Conservation (phyloP, 345 rosid species). For the Bruguiera sexangula region DNA sequence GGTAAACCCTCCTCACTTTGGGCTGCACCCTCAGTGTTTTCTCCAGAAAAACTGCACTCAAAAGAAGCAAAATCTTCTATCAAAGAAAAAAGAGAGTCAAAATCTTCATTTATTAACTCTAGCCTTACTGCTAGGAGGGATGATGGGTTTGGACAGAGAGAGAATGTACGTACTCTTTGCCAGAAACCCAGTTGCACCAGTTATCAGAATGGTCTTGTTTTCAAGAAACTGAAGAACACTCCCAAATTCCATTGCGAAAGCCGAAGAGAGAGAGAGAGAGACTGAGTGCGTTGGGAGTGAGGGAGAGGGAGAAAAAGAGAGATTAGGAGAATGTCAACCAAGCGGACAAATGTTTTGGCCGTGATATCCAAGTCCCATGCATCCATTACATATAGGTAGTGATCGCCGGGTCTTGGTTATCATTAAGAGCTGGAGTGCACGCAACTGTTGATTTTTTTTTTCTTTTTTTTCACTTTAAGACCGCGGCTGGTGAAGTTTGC, state of each 20-base stretch:
- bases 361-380: too few relatives aligned
- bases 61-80: too few relatives aligned
- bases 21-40: slow-evolving; percentile 77
- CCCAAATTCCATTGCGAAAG: slow-evolving; percentile 47
- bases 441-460: slow-evolving; percentile 10
- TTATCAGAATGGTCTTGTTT: slow-evolving; percentile 48
- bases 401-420: background rate
- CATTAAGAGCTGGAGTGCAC: slow-evolving; percentile 27
- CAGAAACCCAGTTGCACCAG: slow-evolving; percentile 63
- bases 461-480: too few relatives aligned
- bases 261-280: background rate
- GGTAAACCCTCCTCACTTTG: slow-evolving; percentile 68
- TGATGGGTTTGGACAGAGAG: background rate
- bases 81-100: background rate
- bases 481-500: too few relatives aligned
- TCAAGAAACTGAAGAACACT: slow-evolving; percentile 52
- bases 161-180: slow-evolving; percentile 43
- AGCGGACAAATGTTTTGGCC: background rate
- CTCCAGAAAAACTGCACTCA: slow-evolving; percentile 66
- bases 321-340: too few relatives aligned
- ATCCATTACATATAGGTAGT: background rate
- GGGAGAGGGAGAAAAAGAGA: background rate
- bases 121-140: too few relatives aligned
- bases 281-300: background rate
- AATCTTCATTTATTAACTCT: background rate